These are phyloP conservation scores for California macrophylla DNA, from an alignment of 441 rosid genomes.

Conservation along the genomic window DNA sequence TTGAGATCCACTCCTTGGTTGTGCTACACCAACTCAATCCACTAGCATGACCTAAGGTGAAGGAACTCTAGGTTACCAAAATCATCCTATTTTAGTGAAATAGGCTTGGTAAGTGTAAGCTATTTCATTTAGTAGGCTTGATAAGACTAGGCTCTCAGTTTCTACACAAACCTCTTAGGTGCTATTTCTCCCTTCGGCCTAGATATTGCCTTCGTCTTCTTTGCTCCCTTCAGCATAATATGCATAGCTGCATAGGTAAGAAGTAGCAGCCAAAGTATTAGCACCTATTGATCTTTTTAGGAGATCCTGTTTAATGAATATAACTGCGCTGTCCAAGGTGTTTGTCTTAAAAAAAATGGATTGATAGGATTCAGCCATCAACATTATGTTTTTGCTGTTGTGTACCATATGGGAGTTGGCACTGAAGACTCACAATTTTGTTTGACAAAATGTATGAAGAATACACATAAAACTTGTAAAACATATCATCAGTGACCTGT, in stretches of 20 bases:
- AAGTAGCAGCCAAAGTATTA: neutral
- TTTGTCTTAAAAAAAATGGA: neutral
- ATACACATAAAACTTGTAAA: neutral
- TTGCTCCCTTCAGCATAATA: neutral
- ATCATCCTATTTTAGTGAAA: neutral
- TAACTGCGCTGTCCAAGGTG: neutral
- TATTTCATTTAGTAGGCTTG: neutral
- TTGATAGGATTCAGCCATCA: neutral
- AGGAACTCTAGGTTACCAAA: neutral
- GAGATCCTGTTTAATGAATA: neutral
- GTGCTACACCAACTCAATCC: neutral
- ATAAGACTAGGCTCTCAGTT: neutral
- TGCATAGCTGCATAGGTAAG: neutral
- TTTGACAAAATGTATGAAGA: neutral
- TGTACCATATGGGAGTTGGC: neutral
- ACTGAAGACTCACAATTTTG: neutral
- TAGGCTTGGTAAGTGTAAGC: neutral
- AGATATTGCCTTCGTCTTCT: neutral
- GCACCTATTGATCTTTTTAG: neutral
- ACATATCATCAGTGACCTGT: neutral
- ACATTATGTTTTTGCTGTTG: neutral
- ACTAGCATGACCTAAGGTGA: neutral
- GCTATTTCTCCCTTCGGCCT: neutral
- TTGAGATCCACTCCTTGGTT: neutral
- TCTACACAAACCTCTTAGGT: neutral